These are phyloP conservation scores for Nicotiana benthamiana DNA, from an alignment of 257 asterid genomes.

Conservation along the genomic window DNA sequence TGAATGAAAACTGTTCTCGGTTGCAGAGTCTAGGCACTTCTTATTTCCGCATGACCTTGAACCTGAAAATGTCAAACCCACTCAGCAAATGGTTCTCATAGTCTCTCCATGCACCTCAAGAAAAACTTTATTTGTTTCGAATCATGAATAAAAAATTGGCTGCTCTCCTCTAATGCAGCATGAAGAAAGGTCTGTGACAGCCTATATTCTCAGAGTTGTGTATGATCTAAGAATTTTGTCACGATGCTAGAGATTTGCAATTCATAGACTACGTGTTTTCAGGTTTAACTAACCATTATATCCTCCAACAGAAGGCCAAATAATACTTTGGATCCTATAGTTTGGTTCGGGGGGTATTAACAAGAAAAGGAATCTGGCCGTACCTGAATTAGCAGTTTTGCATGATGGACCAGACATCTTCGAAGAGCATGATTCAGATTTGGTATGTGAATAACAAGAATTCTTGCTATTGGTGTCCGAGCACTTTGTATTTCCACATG, in stretches of 20 bases:
- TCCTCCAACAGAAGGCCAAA: not conserved
- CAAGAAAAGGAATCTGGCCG: not conserved
- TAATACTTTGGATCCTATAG: not conserved
- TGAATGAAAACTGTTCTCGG: constrained; percentile 1
- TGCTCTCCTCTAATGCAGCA: not conserved
- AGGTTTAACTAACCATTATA: not conserved
- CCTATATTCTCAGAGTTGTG: not conserved
- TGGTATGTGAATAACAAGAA: not conserved
- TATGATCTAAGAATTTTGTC: not conserved
- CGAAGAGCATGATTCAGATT: not conserved
- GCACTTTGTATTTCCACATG: not conserved
- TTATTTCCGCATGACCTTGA: constrained; percentile 8
- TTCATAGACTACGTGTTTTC: not conserved
- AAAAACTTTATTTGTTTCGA: not conserved
- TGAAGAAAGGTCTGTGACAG: not conserved
- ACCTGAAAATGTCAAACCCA: not conserved
- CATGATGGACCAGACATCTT: not conserved
- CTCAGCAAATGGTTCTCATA: not conserved
- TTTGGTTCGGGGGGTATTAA: not conserved
- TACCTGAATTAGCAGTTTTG: not conserved
- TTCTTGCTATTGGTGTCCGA: not conserved
- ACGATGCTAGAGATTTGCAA: not conserved
- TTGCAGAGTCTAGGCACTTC: constrained; percentile 9
- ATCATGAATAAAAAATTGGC: not conserved
- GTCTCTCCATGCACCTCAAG: not conserved